A percentile compares a stretch with the other conserved stretches of the same genome.
Evolutionary conservation across 306 rosid genomes (phyloP).

Genomic region (Castanea crenata): DNA sequence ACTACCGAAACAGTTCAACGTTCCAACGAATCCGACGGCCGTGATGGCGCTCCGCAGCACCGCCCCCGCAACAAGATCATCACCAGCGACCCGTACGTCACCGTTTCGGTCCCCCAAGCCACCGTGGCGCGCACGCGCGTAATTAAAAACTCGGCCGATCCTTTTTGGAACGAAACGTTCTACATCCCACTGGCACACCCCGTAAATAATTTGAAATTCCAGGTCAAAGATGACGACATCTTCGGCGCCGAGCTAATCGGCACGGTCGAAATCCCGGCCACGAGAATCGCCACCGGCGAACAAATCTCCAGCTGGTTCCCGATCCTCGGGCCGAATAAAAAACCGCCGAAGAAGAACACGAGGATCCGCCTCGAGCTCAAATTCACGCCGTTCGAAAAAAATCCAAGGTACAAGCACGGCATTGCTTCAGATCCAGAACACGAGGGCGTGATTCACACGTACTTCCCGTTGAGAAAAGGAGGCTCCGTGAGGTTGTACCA

Average conservation of each 20-base stretch:
- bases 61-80: slow-evolving; percentile 38
- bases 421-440: slow-evolving; percentile 72
- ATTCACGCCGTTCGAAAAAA: slow-evolving; percentile 51
- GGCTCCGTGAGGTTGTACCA: slow-evolving; percentile 67
- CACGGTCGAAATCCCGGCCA: slow-evolving; percentile 53
- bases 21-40: slow-evolving; percentile 25
- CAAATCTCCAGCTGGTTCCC: slow-evolving; percentile 51
- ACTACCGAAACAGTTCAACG: not conserved
- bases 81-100: slow-evolving; percentile 80
- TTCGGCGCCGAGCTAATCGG: slow-evolving; percentile 77
- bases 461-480: slow-evolving; percentile 83
- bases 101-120: slow-evolving; percentile 79
- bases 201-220: slow-evolving; percentile 52
- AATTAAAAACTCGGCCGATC: slow-evolving; percentile 59
- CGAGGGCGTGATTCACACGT: slow-evolving; percentile 65
- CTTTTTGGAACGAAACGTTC: slow-evolving; percentile 67
- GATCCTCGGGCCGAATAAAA: slow-evolving; percentile 27
- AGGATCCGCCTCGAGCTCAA: slow-evolving; percentile 51
- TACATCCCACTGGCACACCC: slow-evolving; percentile 77
- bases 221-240: slow-evolving; percentile 70
- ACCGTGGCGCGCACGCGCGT: slow-evolving; percentile 94
- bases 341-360: slow-evolving; percentile 51
- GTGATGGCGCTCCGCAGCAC: slow-evolving; percentile 4
- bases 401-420: slow-evolving; percentile 46
- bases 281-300: slow-evolving; percentile 40